These are phyloP conservation scores for Cytospora mali DNA, from an alignment of 2,329 filamentous ascomycete genomes.

Conservation along the genomic window DNA sequence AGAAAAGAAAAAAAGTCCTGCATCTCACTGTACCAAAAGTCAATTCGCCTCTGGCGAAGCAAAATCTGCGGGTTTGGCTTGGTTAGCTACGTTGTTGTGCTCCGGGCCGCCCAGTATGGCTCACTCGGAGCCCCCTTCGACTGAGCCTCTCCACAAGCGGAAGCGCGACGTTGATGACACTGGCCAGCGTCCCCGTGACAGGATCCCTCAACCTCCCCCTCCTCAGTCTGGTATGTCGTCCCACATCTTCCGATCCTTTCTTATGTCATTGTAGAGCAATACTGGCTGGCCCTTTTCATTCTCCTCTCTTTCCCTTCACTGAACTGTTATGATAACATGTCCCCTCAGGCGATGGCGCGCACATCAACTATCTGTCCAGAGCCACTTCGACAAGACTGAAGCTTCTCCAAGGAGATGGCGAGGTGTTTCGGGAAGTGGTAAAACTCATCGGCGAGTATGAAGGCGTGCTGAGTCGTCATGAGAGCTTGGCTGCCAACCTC, in stretches of 20 bases:
- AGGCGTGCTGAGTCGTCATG: slow-evolving; percentile 78
- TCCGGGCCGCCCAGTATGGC: slow-evolving; percentile 41
- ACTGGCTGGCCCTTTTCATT: slow-evolving; percentile 6
- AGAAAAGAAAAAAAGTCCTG: no score
- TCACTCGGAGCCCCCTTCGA: slow-evolving; percentile 33
- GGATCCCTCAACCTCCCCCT: slow-evolving; percentile 48
- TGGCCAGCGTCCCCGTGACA: slow-evolving; percentile 42
- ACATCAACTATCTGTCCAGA: slow-evolving; percentile 58
- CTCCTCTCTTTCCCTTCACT: background rate
- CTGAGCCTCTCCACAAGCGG: slow-evolving; percentile 47
- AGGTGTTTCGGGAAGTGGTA: slow-evolving; percentile 74
- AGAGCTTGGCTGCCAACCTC: slow-evolving; percentile 83
- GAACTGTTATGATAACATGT: slow-evolving; percentile 6
- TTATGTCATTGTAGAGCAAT: slow-evolving; percentile 1
- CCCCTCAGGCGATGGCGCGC: slow-evolving; percentile 39
- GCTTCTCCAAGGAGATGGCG: slow-evolving; percentile 58
- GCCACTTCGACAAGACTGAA: slow-evolving; percentile 48
- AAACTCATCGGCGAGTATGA: slow-evolving; percentile 78
- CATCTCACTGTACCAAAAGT: background rate
- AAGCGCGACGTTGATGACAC: slow-evolving; percentile 52
- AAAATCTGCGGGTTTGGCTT: slow-evolving; percentile 11
- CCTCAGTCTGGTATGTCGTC: slow-evolving; percentile 50
- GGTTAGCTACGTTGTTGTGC: slow-evolving; percentile 22
- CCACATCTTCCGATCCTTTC: slow-evolving; percentile 24
- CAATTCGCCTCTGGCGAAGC: background rate